Percentiles rank a stretch among this genome's conserved stretches.
Conservation (phyloP, 164 flowering plant species). For the Houttuynia cordata region DNA sequence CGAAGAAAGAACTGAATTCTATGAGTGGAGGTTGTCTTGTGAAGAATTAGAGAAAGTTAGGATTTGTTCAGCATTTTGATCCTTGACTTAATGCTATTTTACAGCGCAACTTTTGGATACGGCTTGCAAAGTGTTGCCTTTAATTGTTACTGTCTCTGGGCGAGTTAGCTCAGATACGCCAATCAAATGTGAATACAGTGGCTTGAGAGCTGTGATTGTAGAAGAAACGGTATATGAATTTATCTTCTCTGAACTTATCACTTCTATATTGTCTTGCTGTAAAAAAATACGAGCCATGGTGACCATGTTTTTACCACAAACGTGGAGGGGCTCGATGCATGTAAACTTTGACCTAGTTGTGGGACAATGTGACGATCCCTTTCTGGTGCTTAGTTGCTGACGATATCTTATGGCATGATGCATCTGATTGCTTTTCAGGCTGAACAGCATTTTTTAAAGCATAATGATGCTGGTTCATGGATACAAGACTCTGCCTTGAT, state of each 20-base stretch:
- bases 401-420: not conserved
- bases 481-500: slow-evolving; percentile 95
- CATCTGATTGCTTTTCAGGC: slow-evolving; percentile 33
- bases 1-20: not conserved
- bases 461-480: slow-evolving; percentile 98
- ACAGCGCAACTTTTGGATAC: slow-evolving; percentile 73
- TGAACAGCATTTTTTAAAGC: slow-evolving; percentile 92
- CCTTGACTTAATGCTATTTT: slow-evolving; percentile 5
- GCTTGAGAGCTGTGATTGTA: slow-evolving; percentile 83
- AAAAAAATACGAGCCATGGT: not conserved
- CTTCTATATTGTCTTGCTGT: not conserved
- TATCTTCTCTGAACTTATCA: not conserved
- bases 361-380: not conserved
- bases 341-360: not conserved
- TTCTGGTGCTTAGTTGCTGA: not conserved
- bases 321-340: no score
- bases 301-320: no score
- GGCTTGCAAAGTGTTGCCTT: slow-evolving; percentile 67
- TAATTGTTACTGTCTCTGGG: slow-evolving; percentile 83
- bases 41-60: no score
- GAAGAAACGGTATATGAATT: slow-evolving; percentile 73
- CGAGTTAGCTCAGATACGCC: slow-evolving; percentile 91
- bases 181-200: slow-evolving; percentile 73
- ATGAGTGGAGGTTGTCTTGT: not conserved
- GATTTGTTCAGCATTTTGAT: not conserved